Evolutionary conservation across 129 eudicot species (phyloP), one percentile per base, ranked within the genome.

Genomic region (Scalesia atractyloides): DNA sequence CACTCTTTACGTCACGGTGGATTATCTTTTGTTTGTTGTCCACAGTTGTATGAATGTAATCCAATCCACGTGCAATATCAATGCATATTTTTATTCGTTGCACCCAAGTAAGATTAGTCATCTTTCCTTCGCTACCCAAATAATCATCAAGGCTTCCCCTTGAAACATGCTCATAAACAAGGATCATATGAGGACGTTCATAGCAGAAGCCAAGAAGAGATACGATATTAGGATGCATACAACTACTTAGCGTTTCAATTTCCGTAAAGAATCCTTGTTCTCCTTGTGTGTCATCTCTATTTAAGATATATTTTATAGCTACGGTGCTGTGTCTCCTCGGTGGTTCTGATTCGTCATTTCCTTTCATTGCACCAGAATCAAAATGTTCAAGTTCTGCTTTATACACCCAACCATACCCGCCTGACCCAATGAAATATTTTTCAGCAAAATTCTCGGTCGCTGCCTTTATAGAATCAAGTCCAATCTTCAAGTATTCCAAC

Each of bases 141-240:
- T 60, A 60, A 30, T 60, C 66, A 30, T 60, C 66, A 60, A 60
- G 43, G 10, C 66, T 60, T 60, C 66, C 44, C 1, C 13, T 60
- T 26, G 66, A 11, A 30, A 33, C 43, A 60, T 26, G n/a, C 66
- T 60, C 66, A 60, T 60, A 60, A 0, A 60, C 43, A 60, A 60
- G 66, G 10, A 60, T 60, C 66, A 60, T 60, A 60, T 60, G 43
- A 30, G 66, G 66, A 33, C 5, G 66, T 30, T 60, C 44, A 14
- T 30, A 9, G 30, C 66, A 60, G 10, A 24, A 60, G 41, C 66
- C 66, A 30, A 60, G 66, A 60, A 60, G 66, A 24, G 66, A 60
- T 2, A 60, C 19, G 0, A 60, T 5, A 8, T 60, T 60, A 39
- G 44, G 19, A 60, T 60, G 66, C 66, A 0, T 30, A 30, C 43